Conservation (phyloP, 768 basidiomycete species). For the Scleroderma citrinum region DNA sequence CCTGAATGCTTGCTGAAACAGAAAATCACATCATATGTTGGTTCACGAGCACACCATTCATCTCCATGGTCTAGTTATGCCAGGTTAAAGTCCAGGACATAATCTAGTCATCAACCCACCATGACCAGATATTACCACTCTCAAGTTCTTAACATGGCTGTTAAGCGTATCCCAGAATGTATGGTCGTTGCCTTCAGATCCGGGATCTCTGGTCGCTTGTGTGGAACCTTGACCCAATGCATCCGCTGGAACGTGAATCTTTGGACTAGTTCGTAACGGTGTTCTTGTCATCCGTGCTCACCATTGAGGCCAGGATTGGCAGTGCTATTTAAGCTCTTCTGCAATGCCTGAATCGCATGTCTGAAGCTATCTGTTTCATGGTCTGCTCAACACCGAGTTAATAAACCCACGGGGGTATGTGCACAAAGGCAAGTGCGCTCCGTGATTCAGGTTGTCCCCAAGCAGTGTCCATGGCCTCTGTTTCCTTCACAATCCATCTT, state of each 20-base stretch:
- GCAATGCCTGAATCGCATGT: slow-evolving; percentile 29
- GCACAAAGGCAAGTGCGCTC: slow-evolving; percentile 64
- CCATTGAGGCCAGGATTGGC: slow-evolving; percentile 40
- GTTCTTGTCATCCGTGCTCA: slow-evolving; percentile 6
- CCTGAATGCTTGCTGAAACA: slow-evolving; percentile 78
- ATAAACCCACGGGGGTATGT: slow-evolving; percentile 61
- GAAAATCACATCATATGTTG: slow-evolving; percentile 55
- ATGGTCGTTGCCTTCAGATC: slow-evolving; percentile 41
- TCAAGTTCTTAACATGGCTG: slow-evolving; percentile 54
- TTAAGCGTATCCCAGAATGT: slow-evolving; percentile 61
- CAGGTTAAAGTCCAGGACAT: not conserved
- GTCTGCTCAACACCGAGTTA: not conserved
- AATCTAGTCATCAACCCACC: slow-evolving; percentile 34
- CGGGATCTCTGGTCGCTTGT: slow-evolving; percentile 42
- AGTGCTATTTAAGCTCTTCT: slow-evolving; percentile 32
- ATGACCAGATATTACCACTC: slow-evolving; percentile 66
- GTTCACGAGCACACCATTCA: slow-evolving; percentile 73
- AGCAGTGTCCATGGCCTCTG: slow-evolving; percentile 42
- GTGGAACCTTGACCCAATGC: slow-evolving; percentile 50
- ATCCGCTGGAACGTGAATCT: slow-evolving; percentile 39
- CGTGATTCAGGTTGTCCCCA: slow-evolving; percentile 53
- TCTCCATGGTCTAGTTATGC: slow-evolving; percentile 58
- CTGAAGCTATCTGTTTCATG: not conserved
- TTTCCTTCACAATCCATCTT: slow-evolving; percentile 53
- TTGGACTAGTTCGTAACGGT: not conserved